Base-by-base conservation (phyloP, 352 stramenopile species). In the Hyaloperonospora brassicae region DNA sequence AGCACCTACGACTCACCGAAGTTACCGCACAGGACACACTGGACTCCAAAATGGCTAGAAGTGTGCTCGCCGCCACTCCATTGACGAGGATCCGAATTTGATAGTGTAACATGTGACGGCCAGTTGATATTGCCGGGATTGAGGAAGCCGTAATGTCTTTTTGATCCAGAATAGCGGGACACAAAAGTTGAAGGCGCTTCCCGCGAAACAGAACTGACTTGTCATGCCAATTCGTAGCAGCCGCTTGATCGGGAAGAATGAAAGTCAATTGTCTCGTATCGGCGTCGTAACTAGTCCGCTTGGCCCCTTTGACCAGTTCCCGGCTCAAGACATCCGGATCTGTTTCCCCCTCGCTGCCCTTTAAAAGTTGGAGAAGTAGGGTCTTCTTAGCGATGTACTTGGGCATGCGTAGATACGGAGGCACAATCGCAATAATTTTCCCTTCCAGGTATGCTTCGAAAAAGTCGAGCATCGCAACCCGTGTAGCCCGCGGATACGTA, bases 311-410 rank as follows among this genome's bases (percentile, higher is more conserved):
- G n/a, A 46, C 40, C 22, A 46, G 5, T 30, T 46, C 40, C 40
- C 40, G 40, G 27, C 40, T 46, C n/a, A 46, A 27, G n/a, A n/a
- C 1, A 25, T 46, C 40, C 5, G 14, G 11, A 25, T 5, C 40
- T 17, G 40, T 46, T 21, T 46, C 40, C 40, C 40, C 40, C 22
- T 11, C 40, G 1, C 40, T 12, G 40, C 10, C 5, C 27, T 46
- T 17, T 17, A 46, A 46, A 8, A 46, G 17, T 46, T 46, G 40
- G 9, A 46, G 10, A 2, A 46, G 40, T 21, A 46, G 22, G 13
- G 40, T 46, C 22, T 46, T 46, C 40, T 46, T 17, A 24, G 22
- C 40, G 22, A 46, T 46, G 22, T 46, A 21, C 22, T 27, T 14
- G 22, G 14, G 17, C 40, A 12, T 45, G n/a, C 40, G 36, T 3